Conservation (phyloP, 192 early-diverging fungal genomes). For the Linderina pennispora region DNA sequence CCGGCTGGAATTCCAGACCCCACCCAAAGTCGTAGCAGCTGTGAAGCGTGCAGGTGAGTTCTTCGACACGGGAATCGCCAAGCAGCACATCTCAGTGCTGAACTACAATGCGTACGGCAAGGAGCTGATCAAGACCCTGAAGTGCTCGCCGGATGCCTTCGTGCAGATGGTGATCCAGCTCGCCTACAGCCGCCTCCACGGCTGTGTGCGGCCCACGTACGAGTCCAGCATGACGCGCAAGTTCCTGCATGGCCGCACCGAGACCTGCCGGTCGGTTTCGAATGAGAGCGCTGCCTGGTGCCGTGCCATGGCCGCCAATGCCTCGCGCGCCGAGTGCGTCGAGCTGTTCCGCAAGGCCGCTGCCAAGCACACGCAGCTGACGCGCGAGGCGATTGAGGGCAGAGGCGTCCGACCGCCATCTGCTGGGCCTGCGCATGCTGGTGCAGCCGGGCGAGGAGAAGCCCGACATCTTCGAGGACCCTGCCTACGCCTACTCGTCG, state of each 20-base stretch:
- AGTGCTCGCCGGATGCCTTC: slow-evolving; percentile 72
- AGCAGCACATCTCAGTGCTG: slow-evolving; percentile 78
- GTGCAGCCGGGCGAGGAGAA: slow-evolving; percentile 67
- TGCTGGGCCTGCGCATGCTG: slow-evolving; percentile 79
- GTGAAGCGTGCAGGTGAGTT: slow-evolving; percentile 63
- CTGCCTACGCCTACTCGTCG: slow-evolving; percentile 69
- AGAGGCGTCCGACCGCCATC: slow-evolving; percentile 88
- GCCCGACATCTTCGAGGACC: slow-evolving; percentile 84
- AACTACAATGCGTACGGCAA: slow-evolving; percentile 91
- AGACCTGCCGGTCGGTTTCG: slow-evolving; percentile 80
- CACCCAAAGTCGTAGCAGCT: slow-evolving; percentile 47
- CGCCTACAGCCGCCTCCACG: slow-evolving; percentile 92
- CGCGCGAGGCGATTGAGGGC: slow-evolving; percentile 72
- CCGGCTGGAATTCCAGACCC: slow-evolving; percentile 66
- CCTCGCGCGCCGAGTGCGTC: slow-evolving; percentile 51
- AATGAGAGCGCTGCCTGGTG: slow-evolving; percentile 78
- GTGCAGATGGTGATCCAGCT: slow-evolving; percentile 94
- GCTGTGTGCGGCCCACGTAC: slow-evolving; percentile 75
- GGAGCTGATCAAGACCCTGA: slow-evolving; percentile 83
- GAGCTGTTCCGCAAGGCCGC: slow-evolving; percentile 70
- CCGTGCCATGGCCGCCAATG: slow-evolving; percentile 68
- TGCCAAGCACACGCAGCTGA: slow-evolving; percentile 71
- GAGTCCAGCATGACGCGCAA: slow-evolving; percentile 90
- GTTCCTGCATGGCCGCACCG: slow-evolving; percentile 92
- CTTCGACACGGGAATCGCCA: slow-evolving; percentile 67